Base-by-base conservation (phyloP, 1,284 basidiomycete species). In the Ustilago loliicola region DNA sequence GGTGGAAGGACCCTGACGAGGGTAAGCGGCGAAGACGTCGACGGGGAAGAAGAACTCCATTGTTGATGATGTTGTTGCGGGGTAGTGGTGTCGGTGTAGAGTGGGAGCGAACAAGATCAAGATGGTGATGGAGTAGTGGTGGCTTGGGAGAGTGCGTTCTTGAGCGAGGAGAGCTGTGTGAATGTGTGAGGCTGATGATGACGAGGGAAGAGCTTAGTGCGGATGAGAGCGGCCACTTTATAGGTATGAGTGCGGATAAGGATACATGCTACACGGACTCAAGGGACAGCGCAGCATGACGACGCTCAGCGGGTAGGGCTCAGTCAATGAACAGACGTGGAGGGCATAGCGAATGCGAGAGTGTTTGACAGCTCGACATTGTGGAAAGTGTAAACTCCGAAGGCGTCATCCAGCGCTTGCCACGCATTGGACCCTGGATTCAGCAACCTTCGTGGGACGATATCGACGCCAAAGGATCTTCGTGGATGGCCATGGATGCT, bases 31-130 rank as follows among this genome's bases (percentile, higher is more conserved):
- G 40, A 75, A 75, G 51, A 79, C 68, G 59, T 79, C 76, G 66
- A 72, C 62, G 59, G 76, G 76, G 63, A 79, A 70, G 76, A 72
- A 79, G 68, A 79, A 79, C 72, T 79, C 76, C 76, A 79, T 79
- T 30, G 25, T 59, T 19, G 48, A 10, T 25, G 27, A 25, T 45
- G 38, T 32, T 3, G 25, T 15, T 13, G 25, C 48, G 55, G 23
- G 15, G 40, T n/a, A 29, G 61, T 27, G 61, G 11, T 30, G 47
- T 53, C 40, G 57, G 17, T 32, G 52, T 40, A 45, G 3, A 38
- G 34, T 36, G 55, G 17, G 10, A 36, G 40, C 8, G 36, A 19
- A 36, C 27, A 53, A 51, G 30, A 27, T 48, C 48, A 38, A 23
- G 56, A 23, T 34, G 21, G 38, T 23, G 25, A 45, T 36, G 45